Evolutionary conservation across 441 rosid genomes (phyloP).

Genomic region (Erysimum pusillum): DNA sequence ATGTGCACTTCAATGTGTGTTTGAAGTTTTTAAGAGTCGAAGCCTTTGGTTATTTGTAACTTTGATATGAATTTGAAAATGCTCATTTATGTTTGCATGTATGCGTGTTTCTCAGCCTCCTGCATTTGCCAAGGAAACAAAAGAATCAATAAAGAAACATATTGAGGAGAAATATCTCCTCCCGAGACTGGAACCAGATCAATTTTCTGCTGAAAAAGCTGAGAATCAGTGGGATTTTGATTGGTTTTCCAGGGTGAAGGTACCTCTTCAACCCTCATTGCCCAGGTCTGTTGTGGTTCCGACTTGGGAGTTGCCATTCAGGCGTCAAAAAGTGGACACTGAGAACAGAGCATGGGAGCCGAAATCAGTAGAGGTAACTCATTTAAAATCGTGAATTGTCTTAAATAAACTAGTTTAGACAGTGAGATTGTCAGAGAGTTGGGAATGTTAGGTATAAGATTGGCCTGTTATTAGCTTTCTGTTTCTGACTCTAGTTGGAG

Average conservation of each 20-base stretch:
- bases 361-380: slow-evolving; percentile 74
- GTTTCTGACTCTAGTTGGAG: slow-evolving; percentile 47
- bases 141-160: slow-evolving; percentile 78
- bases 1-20: not conserved
- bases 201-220: slow-evolving; percentile 75
- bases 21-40: not conserved
- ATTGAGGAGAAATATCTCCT: slow-evolving; percentile 86
- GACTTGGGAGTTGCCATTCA: slow-evolving; percentile 89
- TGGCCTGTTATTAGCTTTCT: slow-evolving; percentile 28
- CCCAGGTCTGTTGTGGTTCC: slow-evolving; percentile 82
- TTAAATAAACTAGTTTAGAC: slow-evolving; percentile 32
- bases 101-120: slow-evolving; percentile 77
- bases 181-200: slow-evolving; percentile 78
- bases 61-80: not conserved
- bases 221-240: slow-evolving; percentile 96
- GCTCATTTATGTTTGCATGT: slow-evolving; percentile 14
- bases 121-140: slow-evolving; percentile 85
- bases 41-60: not conserved
- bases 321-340: slow-evolving; percentile 56
- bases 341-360: slow-evolving; percentile 74
- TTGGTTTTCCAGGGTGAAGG: slow-evolving; percentile 88
- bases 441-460: not conserved
- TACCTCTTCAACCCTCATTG: slow-evolving; percentile 78
- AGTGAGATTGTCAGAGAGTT: slow-evolving; percentile 7
- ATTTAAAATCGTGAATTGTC: not conserved